Conservation (phyloP, 805 yeast genomes). For the Wickerhamiella sorbophila region DNA sequence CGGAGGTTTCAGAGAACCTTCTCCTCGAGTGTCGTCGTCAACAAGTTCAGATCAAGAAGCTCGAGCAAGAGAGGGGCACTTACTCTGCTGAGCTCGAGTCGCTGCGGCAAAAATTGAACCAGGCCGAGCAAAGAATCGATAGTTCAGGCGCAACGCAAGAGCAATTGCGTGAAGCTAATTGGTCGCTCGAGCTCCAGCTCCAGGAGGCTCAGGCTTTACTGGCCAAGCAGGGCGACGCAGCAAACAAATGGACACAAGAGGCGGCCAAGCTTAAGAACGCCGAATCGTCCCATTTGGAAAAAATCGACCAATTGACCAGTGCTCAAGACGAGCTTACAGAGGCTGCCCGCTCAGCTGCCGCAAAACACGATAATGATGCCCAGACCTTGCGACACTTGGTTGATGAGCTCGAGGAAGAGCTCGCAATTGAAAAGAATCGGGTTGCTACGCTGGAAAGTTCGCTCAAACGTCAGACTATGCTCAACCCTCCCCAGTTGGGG, state of each 20-base stretch:
- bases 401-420: conserved; percentile 18
- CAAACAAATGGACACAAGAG: conserved; percentile 19
- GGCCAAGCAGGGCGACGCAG: conserved; percentile 12
- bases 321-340: conserved; percentile 15
- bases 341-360: conserved; percentile 9
- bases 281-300: conserved; percentile 17
- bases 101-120: conserved; percentile 11
- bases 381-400: conserved; percentile 14
- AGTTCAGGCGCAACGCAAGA: conserved; percentile 5
- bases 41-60: conserved; percentile 15
- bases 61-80: conserved; percentile 8
- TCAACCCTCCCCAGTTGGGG: conserved; percentile 18
- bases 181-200: conserved; percentile 25
- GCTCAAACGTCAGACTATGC: conserved; percentile 19
- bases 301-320: conserved; percentile 18
- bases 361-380: conserved; percentile 16
- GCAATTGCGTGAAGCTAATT: conserved; percentile 22
- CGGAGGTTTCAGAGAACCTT: conserved; percentile 23
- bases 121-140: conserved; percentile 12
- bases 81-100: conserved; percentile 2
- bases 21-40: conserved; percentile 24
- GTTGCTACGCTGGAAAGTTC: conserved; percentile 22
- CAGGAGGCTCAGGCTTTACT: conserved; percentile 9
- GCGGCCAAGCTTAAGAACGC: conserved; percentile 15
- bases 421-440: conserved; percentile 13